A percentile compares a stretch with the other conserved stretches of the same genome.
Evolutionary conservation across 2,329 filamentous ascomycete species (phyloP).

Genomic region (Tolypocladium endophyticum): DNA sequence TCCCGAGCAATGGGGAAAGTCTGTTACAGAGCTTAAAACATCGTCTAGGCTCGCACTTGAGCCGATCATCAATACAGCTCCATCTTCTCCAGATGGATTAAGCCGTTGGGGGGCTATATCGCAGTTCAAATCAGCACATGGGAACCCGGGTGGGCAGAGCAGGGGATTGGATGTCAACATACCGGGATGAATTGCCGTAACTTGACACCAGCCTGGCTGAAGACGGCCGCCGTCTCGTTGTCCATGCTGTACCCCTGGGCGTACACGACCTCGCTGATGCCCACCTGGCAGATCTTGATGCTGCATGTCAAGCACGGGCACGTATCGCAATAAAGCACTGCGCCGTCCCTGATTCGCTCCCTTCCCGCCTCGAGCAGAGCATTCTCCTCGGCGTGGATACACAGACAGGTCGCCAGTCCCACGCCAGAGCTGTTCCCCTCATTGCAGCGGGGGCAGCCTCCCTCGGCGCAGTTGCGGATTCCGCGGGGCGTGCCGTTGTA

Average conservation of each 20-base stretch:
- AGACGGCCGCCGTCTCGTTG: conserved; percentile 67
- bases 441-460: conserved; percentile 85
- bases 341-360: conserved; percentile 73
- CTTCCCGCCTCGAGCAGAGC: conserved; percentile 87
- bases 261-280: conserved; percentile 92
- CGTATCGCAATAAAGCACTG: conserved; percentile 87
- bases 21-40: not conserved
- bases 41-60: not conserved
- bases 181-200: conserved; percentile 83
- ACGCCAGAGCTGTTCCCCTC: conserved; percentile 57
- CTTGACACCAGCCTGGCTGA: conserved; percentile 71
- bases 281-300: conserved; percentile 96
- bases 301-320: conserved; percentile 96
- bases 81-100: conserved; percentile 51
- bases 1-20: not conserved
- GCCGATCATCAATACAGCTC: conserved; percentile 21
- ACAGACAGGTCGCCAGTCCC: conserved; percentile 77
- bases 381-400: conserved; percentile 97
- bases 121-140: conserved; percentile 9
- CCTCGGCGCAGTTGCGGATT: conserved; percentile 81
- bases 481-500: conserved; percentile 97
- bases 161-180: conserved; percentile 23
- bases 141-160: not conserved
- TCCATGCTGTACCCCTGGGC: conserved; percentile 95
- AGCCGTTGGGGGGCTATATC: conserved; percentile 49